Conservation (phyloP, 192 early-diverging fungal species). For the Physocladia obscura region DNA sequence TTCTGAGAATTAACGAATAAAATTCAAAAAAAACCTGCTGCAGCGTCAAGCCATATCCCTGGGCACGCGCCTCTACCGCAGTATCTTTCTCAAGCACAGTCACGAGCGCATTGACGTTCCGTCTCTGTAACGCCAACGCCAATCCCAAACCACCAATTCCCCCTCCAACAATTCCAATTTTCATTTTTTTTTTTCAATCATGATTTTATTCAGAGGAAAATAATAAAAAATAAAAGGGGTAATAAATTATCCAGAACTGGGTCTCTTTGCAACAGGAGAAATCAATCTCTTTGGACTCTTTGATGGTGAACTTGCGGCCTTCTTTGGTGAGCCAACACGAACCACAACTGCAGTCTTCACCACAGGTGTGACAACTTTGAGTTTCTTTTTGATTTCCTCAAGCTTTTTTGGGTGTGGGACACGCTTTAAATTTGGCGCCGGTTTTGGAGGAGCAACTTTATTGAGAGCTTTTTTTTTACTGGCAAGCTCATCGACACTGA, state of each 20-base stretch:
- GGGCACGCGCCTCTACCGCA: slow-evolving; percentile 4
- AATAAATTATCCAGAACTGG: too few relatives aligned
- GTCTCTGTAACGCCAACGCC: slow-evolving; percentile 13
- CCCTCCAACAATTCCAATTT: slow-evolving; percentile 23
- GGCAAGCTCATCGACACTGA: background rate
- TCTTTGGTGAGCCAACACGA: too few relatives aligned
- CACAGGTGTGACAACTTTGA: background rate
- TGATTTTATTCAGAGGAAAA: background rate
- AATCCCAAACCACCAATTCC: slow-evolving; percentile 22
- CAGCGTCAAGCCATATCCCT: slow-evolving; percentile 27
- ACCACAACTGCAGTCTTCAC: slow-evolving; percentile 13
- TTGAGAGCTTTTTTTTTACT: background rate
- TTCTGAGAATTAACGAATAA: background rate
- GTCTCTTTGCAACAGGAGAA: background rate
- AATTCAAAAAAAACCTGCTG: slow-evolving; percentile 21
- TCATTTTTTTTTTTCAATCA: background rate
- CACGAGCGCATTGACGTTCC: background rate
- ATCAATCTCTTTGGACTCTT: background rate
- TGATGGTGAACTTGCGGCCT: background rate
- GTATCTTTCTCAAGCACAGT: slow-evolving; percentile 23
- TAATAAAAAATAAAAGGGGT: background rate
- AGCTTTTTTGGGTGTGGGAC: slow-evolving; percentile 17
- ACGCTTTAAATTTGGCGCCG: background rate
- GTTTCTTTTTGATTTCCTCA: background rate
- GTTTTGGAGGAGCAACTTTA: slow-evolving; percentile 4